A percentile compares a stretch with the other conserved stretches of the same genome.
Evolutionary conservation across 2,329 filamentous ascomycete genomes (phyloP).

Genomic region (Aureobasidium namibiae): DNA sequence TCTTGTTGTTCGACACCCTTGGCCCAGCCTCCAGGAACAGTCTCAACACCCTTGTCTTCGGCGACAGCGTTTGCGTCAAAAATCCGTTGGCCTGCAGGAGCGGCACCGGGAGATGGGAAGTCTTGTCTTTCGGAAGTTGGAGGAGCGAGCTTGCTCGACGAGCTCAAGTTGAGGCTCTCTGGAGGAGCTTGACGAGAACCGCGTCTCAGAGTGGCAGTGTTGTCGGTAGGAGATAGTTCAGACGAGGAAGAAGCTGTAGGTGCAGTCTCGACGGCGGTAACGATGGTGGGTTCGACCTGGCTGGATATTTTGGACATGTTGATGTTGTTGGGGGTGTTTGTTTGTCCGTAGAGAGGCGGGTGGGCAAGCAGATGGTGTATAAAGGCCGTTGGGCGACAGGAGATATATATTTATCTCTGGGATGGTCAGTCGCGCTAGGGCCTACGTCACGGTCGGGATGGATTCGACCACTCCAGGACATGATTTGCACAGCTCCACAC

Average conservation of each 20-base stretch:
- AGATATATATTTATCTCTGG: background rate
- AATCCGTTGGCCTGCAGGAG: constrained; percentile 11
- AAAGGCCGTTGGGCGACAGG: background rate
- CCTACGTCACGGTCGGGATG: constrained; percentile 1
- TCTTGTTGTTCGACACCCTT: background rate
- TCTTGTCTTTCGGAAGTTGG: background rate
- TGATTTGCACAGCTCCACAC: constrained; percentile 8
- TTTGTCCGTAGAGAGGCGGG: background rate
- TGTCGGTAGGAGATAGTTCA: background rate
- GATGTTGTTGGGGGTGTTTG: background rate
- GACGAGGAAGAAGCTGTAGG: background rate
- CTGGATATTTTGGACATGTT: constrained; percentile 7
- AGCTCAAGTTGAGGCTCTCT: background rate
- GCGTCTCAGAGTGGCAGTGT: background rate
- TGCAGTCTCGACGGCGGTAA: background rate
- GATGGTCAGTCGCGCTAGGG: background rate
- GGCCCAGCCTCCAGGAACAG: constrained; percentile 5
- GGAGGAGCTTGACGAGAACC: constrained; percentile 1
- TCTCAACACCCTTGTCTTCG: constrained; percentile 11
- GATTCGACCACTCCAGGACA: background rate
- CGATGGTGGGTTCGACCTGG: constrained; percentile 4
- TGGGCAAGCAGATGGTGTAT: background rate
- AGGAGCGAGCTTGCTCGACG: background rate
- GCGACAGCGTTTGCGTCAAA: constrained; percentile 12
- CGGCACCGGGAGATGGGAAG: constrained; percentile 11